These are phyloP conservation scores for Arthrobotrys sinensis DNA, from an alignment of 2,329 filamentous ascomycete genomes.

Conservation along the genomic window DNA sequence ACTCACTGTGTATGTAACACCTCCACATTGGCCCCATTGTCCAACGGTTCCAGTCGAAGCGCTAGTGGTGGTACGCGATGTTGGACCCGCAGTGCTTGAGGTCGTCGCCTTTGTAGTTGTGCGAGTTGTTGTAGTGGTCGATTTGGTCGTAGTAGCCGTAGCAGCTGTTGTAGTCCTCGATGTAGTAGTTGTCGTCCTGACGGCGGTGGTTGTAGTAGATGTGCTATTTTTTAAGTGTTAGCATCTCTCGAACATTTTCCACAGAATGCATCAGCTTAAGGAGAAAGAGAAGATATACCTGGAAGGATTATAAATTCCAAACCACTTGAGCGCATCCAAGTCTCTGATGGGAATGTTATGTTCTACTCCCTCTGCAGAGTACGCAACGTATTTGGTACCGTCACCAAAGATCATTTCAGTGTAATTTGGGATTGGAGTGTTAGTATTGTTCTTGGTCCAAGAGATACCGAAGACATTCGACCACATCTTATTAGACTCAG, in stretches of 20 bases:
- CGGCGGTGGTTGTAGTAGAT: conserved; percentile 21
- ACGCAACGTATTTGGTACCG: conserved; percentile 66
- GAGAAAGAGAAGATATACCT: background rate
- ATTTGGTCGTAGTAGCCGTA: conserved; percentile 27
- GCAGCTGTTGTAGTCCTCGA: conserved; percentile 21
- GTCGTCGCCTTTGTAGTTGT: conserved; percentile 20
- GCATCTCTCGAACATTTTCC: no score
- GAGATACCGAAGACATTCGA: conserved; percentile 56
- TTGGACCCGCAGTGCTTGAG: background rate
- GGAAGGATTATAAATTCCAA: conserved; percentile 49
- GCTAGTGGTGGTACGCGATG: conserved; percentile 1
- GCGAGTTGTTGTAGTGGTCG: conserved; percentile 1
- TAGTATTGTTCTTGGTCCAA: conserved; percentile 64
- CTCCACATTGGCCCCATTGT: conserved; percentile 42
- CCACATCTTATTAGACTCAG: conserved; percentile 65
- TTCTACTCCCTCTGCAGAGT: conserved; percentile 63
- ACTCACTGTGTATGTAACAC: conserved; percentile 23
- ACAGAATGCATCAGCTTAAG: no score
- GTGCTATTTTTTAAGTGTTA: background rate
- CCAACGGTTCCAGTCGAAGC: conserved; percentile 10
- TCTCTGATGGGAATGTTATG: conserved; percentile 51
- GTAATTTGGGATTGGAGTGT: conserved; percentile 65
- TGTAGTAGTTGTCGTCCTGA: conserved; percentile 18
- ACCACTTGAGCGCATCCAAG: conserved; percentile 39
- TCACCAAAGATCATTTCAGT: conserved; percentile 66